These are phyloP conservation scores for Raphanus raphanistrum DNA, from an alignment of 345 rosid genomes.

Conservation along the genomic window DNA sequence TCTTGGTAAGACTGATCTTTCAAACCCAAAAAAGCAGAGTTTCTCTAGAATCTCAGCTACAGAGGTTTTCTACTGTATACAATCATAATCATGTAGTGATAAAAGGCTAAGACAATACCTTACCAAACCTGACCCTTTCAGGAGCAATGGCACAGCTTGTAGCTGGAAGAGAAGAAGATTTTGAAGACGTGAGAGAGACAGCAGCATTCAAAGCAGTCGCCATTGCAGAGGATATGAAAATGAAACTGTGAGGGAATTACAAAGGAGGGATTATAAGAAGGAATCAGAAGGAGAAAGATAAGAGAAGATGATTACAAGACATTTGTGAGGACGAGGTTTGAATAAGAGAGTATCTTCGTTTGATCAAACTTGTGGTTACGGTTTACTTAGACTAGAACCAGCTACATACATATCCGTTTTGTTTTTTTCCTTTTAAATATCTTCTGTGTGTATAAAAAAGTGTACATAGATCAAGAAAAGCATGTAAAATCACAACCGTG, in stretches of 20 bases:
- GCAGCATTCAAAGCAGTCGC: slow-evolving; percentile 80
- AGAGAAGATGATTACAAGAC: slow-evolving; percentile 33
- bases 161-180: slow-evolving; percentile 57
- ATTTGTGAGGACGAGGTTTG: slow-evolving; percentile 33
- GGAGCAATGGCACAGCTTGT: slow-evolving; percentile 52
- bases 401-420: slow-evolving; percentile 12
- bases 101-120: slow-evolving; percentile 41
- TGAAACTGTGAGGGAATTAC: neutral
- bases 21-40: too few species aligned
- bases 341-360: slow-evolving; percentile 30
- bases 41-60: neutral
- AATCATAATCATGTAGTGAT: neutral
- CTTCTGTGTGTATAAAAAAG: neutral
- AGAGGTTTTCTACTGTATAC: too few species aligned
- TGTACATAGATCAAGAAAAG: neutral
- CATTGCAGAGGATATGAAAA: slow-evolving; percentile 43
- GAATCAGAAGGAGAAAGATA: slow-evolving; percentile 36
- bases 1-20: slow-evolving; percentile 54
- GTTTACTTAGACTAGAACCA: slow-evolving; percentile 22
- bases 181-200: slow-evolving; percentile 71
- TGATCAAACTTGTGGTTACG: slow-evolving; percentile 38
- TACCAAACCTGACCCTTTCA: slow-evolving; percentile 68
- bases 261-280: slow-evolving; percentile 15
- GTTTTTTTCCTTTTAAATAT: slow-evolving; percentile 5
- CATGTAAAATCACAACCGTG: neutral